These are phyloP conservation scores for Leucocoprinus leucothites DNA, from an alignment of 768 basidiomycete genomes.

Conservation along the genomic window DNA sequence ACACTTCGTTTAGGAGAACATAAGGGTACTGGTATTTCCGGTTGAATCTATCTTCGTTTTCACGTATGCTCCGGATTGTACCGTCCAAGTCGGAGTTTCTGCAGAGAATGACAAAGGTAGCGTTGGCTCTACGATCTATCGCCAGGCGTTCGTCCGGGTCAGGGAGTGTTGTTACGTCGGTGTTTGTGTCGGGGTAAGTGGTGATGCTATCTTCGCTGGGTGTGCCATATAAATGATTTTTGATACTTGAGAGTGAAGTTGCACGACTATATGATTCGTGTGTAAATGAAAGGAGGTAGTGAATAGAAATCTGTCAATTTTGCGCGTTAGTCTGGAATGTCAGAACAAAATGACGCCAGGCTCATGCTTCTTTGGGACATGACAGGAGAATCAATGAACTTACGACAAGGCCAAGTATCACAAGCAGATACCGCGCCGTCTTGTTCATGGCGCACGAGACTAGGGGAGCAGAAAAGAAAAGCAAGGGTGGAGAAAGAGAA, in stretches of 20 bases:
- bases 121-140: constrained; percentile 30
- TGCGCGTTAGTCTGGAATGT: no score
- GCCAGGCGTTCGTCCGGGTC: constrained; percentile 12
- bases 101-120: constrained; percentile 51
- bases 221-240: constrained; percentile 18
- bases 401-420: constrained; percentile 31
- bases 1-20: constrained; percentile 81
- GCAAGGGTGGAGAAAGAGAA: background rate
- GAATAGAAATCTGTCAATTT: constrained; percentile 28
- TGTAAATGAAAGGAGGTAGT: constrained; percentile 50
- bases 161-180: background rate
- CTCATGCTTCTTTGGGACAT: background rate
- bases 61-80: constrained; percentile 64
- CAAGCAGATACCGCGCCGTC: constrained; percentile 29
- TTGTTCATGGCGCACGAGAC: constrained; percentile 25
- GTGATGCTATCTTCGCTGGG: background rate
- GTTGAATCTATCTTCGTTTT: constrained; percentile 85
- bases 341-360: constrained; percentile 16
- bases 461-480: background rate
- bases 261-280: constrained; percentile 48
- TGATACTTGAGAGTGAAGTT: constrained; percentile 36
- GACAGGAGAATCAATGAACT: constrained; percentile 11
- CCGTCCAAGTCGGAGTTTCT: constrained; percentile 64
- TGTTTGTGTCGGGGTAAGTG: background rate
- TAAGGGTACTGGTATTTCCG: constrained; percentile 75